Conservation (phyloP, 768 basidiomycete genomes). For the Tephrocybe sp. region DNA sequence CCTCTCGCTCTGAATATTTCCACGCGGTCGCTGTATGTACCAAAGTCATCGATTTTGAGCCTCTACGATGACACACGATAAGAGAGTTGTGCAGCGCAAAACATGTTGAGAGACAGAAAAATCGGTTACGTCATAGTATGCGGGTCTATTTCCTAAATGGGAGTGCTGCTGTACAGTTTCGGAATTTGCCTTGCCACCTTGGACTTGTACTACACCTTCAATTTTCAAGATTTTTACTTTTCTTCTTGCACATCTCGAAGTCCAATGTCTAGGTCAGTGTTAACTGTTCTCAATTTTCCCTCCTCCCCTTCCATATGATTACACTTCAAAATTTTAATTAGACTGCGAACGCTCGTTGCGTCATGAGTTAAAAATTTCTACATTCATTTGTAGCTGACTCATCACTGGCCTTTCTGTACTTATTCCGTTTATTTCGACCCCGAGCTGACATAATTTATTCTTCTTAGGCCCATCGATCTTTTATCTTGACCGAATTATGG, state of each 20-base stretch:
- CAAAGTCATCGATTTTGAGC: too few species aligned
- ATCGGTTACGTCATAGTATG: neutral
- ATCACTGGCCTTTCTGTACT: neutral
- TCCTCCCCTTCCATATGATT: conserved; percentile 2
- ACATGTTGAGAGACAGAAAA: neutral
- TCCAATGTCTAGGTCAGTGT: neutral
- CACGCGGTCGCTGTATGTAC: too few species aligned
- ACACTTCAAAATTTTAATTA: conserved; percentile 15
- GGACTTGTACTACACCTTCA: neutral
- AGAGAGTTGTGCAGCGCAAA: too few species aligned
- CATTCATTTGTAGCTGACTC: conserved; percentile 12
- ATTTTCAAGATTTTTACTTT: neutral
- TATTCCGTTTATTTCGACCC: neutral
- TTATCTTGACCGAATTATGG: too few species aligned
- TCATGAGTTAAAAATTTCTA: conserved; percentile 10
- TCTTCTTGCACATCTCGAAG: too few species aligned
- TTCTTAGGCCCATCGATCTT: too few species aligned
- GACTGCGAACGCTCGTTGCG: conserved; percentile 17
- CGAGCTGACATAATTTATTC: neutral
- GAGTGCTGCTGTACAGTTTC: conserved; percentile 2
- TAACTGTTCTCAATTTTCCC: neutral
- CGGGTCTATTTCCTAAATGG: neutral
- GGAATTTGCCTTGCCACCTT: neutral
- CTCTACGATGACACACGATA: too few species aligned
- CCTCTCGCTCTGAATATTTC: too few species aligned